These are phyloP conservation scores for Gossypium mustelinum DNA, from an alignment of 345 rosid genomes.

Conservation along the genomic window DNA sequence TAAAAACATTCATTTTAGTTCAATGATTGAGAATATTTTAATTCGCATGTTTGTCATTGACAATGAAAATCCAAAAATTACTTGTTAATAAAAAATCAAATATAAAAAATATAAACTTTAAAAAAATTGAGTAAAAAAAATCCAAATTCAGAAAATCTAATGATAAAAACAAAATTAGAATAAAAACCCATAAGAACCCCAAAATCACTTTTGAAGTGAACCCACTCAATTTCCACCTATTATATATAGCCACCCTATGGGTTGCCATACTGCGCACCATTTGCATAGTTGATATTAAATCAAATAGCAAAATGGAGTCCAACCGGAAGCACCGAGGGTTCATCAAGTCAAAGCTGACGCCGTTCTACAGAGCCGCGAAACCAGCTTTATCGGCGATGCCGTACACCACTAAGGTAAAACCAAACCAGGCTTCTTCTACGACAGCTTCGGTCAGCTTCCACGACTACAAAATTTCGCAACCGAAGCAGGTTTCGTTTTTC, in stretches of 20 bases:
- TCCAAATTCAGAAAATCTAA: too few relatives aligned
- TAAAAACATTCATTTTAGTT: too few relatives aligned
- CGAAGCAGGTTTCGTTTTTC: slow-evolving; percentile 37
- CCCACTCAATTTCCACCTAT: background rate
- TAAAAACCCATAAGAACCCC: too few relatives aligned
- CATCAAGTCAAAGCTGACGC: slow-evolving; percentile 45
- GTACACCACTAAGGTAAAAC: slow-evolving; percentile 23
- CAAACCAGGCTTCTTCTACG: slow-evolving; percentile 26
- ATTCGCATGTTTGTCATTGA: too few relatives aligned
- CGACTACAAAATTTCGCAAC: slow-evolving; percentile 30
- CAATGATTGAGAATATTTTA: too few relatives aligned
- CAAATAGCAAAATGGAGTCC: slow-evolving; percentile 35
- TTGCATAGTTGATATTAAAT: background rate
- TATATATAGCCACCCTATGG: slow-evolving; percentile 29
- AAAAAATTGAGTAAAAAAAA: too few relatives aligned
- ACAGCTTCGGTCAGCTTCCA: slow-evolving; percentile 24
- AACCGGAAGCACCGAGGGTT: slow-evolving; percentile 47
- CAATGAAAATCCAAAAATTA: too few relatives aligned
- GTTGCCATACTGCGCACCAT: slow-evolving; percentile 5
- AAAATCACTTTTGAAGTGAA: too few relatives aligned
- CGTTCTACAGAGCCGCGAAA: slow-evolving; percentile 39
- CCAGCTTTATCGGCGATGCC: slow-evolving; percentile 15
- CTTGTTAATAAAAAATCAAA: too few relatives aligned
- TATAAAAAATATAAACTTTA: too few relatives aligned
- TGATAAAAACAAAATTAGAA: too few relatives aligned